Percentiles rank a stretch among this genome's conserved stretches.
Evolutionary conservation across 768 basidiomycete species (phyloP).

Genomic region (Coprinopsis strossmayeri): DNA sequence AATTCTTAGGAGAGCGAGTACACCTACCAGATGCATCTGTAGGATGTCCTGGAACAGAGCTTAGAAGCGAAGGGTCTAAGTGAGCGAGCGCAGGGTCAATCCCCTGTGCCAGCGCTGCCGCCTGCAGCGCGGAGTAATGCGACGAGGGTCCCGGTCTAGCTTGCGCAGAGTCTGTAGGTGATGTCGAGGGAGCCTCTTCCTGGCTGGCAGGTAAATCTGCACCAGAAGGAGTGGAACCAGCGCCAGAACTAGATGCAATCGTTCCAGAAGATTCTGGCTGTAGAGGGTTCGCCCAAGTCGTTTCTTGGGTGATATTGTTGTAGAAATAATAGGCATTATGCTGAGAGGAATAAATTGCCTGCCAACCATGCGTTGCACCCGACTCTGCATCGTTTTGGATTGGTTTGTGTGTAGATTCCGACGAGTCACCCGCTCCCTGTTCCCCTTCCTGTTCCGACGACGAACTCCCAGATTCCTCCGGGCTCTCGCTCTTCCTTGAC

Average conservation of each 20-base stretch:
- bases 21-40: conserved; percentile 22
- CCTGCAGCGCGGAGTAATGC: conserved; percentile 49
- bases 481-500: neutral
- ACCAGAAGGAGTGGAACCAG: too few relatives aligned
- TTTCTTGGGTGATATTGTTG: conserved; percentile 69
- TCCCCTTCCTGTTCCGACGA: neutral
- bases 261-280: conserved; percentile 20
- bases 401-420: neutral
- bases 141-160: conserved; percentile 4
- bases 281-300: conserved; percentile 81
- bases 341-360: conserved; percentile 72
- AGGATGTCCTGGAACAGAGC: conserved; percentile 14
- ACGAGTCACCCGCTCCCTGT: too few relatives aligned
- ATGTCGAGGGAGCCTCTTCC: neutral
- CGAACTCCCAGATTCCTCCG: neutral
- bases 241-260: neutral
- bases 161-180: neutral
- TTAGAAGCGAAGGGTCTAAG: conserved; percentile 67
- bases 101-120: conserved; percentile 69
- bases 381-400: neutral
- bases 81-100: conserved; percentile 79
- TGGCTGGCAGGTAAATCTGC: too few relatives aligned
- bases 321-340: conserved; percentile 84
- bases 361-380: conserved; percentile 43
- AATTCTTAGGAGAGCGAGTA: conserved; percentile 12